Evolutionary conservation across 1,284 basidiomycete species (phyloP).

Genomic region (Ganoderma sinense): DNA sequence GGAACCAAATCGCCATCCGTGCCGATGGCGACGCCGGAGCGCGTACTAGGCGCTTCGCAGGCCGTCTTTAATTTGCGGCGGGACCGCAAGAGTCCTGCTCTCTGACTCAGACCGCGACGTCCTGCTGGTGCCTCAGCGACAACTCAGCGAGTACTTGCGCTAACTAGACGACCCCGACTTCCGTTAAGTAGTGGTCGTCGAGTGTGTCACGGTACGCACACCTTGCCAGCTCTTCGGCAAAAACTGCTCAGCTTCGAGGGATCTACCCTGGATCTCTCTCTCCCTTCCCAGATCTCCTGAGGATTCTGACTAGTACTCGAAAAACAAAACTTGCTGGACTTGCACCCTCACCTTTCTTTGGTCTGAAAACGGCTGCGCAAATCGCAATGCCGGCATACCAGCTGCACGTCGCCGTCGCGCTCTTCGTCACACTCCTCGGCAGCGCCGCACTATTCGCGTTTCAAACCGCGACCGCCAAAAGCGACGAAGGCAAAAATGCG

Average conservation of each 20-base stretch:
- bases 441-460: conserved; percentile 56
- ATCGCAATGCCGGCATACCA: conserved; percentile 63
- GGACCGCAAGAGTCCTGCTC: neutral
- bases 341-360: neutral
- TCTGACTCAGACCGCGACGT: conserved; percentile 1
- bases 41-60: neutral
- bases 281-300: neutral
- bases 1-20: neutral
- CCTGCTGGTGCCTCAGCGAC: no score
- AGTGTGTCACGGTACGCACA: neutral
- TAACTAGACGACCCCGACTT: neutral
- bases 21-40: conserved; percentile 9
- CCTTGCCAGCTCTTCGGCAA: neutral
- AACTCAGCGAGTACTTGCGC: neutral
- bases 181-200: neutral
- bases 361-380: neutral
- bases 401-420: conserved; percentile 57
- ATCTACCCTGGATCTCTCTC: neutral
- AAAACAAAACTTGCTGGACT: neutral
- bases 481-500: conserved; percentile 60
- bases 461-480: conserved; percentile 32
- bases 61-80: neutral
- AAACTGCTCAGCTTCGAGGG: neutral
- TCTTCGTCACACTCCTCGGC: conserved; percentile 51
- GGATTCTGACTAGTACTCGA: neutral